A percentile compares a stretch with the other conserved stretches of the same genome.
phyloP scores from a whole-genome alignment of 163 green algal genomes.

The Smithsoniella earleae region DNA sequence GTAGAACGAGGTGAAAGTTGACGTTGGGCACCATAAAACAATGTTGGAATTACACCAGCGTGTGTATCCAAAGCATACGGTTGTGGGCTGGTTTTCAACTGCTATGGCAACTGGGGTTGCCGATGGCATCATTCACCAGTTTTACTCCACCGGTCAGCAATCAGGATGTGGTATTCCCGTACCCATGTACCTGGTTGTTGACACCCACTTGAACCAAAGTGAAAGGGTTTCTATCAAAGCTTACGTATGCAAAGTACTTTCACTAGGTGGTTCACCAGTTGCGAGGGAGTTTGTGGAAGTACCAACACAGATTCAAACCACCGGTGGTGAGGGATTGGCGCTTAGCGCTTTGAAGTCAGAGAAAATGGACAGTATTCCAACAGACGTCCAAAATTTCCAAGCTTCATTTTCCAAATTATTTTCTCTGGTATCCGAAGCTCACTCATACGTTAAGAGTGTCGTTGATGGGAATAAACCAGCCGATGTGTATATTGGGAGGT shows the following conservation, averaged over 20 bases:
- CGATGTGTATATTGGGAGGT: conserved; percentile 8
- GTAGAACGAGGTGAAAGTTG: conserved; percentile 74
- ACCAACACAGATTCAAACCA: conserved; percentile 33
- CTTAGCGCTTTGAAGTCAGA: neutral
- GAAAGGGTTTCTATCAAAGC: conserved; percentile 55
- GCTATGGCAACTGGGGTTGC: neutral
- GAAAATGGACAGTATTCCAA: conserved; percentile 11
- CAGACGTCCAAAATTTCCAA: conserved; percentile 10
- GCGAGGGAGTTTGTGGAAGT: conserved; percentile 86
- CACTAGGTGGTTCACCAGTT: conserved; percentile 53
- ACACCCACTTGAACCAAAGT: conserved; percentile 59
- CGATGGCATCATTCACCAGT: conserved; percentile 30
- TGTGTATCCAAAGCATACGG: conserved; percentile 73
- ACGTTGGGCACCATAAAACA: conserved; percentile 90
- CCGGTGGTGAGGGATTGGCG: conserved; percentile 5
- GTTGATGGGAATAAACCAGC: neutral
- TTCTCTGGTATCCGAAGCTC: neutral
- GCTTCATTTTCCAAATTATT: neutral
- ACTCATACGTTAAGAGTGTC: neutral
- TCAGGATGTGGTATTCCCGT: neutral
- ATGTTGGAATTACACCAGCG: conserved; percentile 89
- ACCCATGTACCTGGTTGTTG: conserved; percentile 74
- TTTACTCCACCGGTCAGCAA: conserved; percentile 2
- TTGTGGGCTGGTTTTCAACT: conserved; percentile 79
- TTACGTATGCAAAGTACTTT: conserved; percentile 62